phyloP scores from a whole-genome alignment of 805 yeast species.

The Zygoascus ofunaensis region DNA sequence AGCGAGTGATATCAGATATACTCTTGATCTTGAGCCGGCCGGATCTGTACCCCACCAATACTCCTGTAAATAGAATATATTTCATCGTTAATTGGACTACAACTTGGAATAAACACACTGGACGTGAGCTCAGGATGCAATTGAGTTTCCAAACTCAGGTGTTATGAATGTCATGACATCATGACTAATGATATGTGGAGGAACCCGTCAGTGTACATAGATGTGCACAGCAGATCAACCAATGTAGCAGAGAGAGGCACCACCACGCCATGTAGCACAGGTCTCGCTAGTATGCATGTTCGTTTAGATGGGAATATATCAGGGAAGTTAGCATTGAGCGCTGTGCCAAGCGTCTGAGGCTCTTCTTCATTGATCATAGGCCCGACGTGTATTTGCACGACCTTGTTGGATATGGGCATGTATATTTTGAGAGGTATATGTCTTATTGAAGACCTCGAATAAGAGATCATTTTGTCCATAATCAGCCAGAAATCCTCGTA shows the following conservation, averaged over 20 bases:
- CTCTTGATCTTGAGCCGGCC: no score
- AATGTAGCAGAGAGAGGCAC: slow-evolving; percentile 40
- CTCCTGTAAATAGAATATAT: no score
- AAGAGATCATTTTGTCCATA: slow-evolving; percentile 20
- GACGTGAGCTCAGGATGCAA: no score
- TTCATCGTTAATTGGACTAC: no score
- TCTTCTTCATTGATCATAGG: slow-evolving; percentile 13
- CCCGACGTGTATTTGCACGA: slow-evolving; percentile 29
- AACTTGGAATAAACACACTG: no score
- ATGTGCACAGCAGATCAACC: slow-evolving; percentile 36
- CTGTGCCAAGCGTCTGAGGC: slow-evolving; percentile 31
- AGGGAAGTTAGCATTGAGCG: slow-evolving; percentile 36
- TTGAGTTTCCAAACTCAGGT: no score
- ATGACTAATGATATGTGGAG: slow-evolving; percentile 45
- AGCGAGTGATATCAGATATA: no score
- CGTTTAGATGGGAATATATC: slow-evolving; percentile 38
- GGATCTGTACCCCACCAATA: no score
- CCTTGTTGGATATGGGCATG: slow-evolving; percentile 29
- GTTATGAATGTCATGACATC: slow-evolving; percentile 17
- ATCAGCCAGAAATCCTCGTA: slow-evolving; percentile 22
- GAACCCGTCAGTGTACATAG: slow-evolving; percentile 55
- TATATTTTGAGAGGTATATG: slow-evolving; percentile 29
- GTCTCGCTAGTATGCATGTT: slow-evolving; percentile 32
- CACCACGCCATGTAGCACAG: slow-evolving; percentile 48
- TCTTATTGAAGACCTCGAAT: slow-evolving; percentile 12